Conservation (phyloP, 805 yeast genomes). For the Teunomyces panamensis region DNA sequence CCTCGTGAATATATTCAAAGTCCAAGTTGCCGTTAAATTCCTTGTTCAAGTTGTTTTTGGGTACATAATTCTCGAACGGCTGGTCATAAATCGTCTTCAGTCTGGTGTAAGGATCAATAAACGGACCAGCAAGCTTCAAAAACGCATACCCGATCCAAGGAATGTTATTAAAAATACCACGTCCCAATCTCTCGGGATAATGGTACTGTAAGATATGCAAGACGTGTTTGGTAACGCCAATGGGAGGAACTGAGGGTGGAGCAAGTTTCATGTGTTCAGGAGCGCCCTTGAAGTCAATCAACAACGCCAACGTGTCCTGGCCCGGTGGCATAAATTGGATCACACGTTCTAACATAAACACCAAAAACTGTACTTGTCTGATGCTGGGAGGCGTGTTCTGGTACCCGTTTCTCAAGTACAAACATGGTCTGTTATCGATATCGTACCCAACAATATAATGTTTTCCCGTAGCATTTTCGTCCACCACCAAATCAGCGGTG, state of each 20-base stretch:
- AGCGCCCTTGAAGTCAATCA: slow-evolving; percentile 88
- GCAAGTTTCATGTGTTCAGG: slow-evolving; percentile 45
- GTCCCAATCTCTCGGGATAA: slow-evolving; percentile 57
- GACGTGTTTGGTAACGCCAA: slow-evolving; percentile 48
- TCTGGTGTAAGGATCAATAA: slow-evolving; percentile 57
- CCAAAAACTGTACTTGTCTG: slow-evolving; percentile 94
- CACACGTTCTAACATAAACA: slow-evolving; percentile 86
- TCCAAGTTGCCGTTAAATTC: slow-evolving; percentile 49
- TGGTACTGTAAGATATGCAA: slow-evolving; percentile 53
- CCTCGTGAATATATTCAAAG: slow-evolving; percentile 51
- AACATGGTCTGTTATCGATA: slow-evolving; percentile 84
- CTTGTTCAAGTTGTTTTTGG: slow-evolving; percentile 49
- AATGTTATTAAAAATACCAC: slow-evolving; percentile 52
- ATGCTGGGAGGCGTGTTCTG: slow-evolving; percentile 90
- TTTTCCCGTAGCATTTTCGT: slow-evolving; percentile 88
- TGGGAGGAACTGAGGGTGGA: slow-evolving; percentile 46
- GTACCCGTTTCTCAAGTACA: slow-evolving; percentile 89
- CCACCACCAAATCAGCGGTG: slow-evolving; percentile 51
- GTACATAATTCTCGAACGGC: slow-evolving; percentile 54
- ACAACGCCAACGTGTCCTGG: slow-evolving; percentile 86
- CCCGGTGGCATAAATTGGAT: slow-evolving; percentile 96
- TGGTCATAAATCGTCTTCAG: slow-evolving; percentile 57
- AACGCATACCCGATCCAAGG: slow-evolving; percentile 59
- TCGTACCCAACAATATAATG: slow-evolving; percentile 90
- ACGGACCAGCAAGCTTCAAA: slow-evolving; percentile 54